Base-by-base conservation (phyloP, 768 basidiomycete species). In the Tylopilus rubrobrunneus region DNA sequence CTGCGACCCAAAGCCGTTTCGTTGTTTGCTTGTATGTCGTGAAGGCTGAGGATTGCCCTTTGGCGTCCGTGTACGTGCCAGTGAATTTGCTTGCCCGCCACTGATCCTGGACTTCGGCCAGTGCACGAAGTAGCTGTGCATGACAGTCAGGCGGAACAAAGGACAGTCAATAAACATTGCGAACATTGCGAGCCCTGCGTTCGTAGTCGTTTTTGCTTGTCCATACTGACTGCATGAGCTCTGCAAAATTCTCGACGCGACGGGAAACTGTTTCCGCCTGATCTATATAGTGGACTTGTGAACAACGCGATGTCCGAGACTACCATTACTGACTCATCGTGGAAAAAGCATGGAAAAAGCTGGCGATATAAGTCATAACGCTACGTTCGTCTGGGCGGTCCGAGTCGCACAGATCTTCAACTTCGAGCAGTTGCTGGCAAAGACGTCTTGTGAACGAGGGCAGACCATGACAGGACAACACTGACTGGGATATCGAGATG, bases 301-400 rank as follows among this genome's bases (percentile, higher is more conserved):
- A 56, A 39, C n/a, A 34, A 44, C 1, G 9, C 21, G 14, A 44
- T 10, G 10, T 12, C 23, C 15, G 27, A 46, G n/a, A 46, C 28
- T 34, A 42, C 12, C 7, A 34, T 28, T 12, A n/a, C 71, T 48
- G 59, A 95, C 95, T 92, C 87, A 97, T 95, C 0, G 91, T 86
- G 0, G 94, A 96, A 69, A 99, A 99, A 0, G 96, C 95, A 67
- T 98, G 97, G 78, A 99, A 99, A 73, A 81, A 98, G 62, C 91
- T 91, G 33, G 97, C 97, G 44, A 99, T 88, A 61, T 98, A 98
- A 5, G 94, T 98, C 92, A 98, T 98, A 11, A 98, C 91, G 70
- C 89, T 92, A 36, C 93, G 85, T 72, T 99, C 97, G 68, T 99
- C 97, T 0, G 96, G 96, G 45, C 80, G 82, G n/a, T 76, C 76